Evolutionary conservation across 352 stramenopile species (phyloP).

Genomic region (Plasmopara muralis): DNA sequence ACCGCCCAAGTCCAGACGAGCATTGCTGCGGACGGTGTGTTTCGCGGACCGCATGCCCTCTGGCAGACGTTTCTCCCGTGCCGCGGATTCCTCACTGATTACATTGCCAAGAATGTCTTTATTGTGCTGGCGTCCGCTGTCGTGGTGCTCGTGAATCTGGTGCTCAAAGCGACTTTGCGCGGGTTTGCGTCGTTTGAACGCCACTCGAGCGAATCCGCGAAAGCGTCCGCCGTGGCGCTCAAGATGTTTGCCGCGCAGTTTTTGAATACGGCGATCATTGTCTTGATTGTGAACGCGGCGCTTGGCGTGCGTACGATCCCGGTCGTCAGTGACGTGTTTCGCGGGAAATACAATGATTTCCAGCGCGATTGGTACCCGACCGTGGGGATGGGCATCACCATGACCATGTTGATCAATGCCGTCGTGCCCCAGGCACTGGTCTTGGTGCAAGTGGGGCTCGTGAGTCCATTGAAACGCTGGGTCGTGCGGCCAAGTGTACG

Average conservation of each 20-base stretch:
- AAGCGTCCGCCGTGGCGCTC: constrained; percentile 58
- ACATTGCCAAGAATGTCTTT: constrained; percentile 56
- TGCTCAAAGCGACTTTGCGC: constrained; percentile 65
- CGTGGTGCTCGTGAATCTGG: constrained; percentile 71
- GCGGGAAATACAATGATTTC: constrained; percentile 78
- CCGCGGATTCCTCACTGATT: constrained; percentile 59
- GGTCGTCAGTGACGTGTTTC: constrained; percentile 49
- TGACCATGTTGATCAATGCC: constrained; percentile 83
- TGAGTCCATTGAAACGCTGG: constrained; percentile 44
- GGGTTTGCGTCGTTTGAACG: constrained; percentile 62
- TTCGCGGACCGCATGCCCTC: constrained; percentile 44
- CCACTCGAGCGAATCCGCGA: constrained; percentile 76
- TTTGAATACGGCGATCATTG: constrained; percentile 78
- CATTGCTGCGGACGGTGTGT: constrained; percentile 40
- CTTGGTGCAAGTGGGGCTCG: constrained; percentile 49
- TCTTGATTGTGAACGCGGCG: constrained; percentile 69
- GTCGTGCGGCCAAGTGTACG: constrained; percentile 35
- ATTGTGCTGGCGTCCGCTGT: constrained; percentile 56
- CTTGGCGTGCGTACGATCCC: constrained; percentile 37
- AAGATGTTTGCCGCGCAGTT: constrained; percentile 83
- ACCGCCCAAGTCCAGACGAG: constrained; percentile 39
- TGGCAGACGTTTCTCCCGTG: constrained; percentile 55
- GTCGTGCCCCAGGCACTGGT: constrained; percentile 59
- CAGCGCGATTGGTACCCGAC: constrained; percentile 82
- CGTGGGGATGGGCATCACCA: constrained; percentile 82